Evolutionary conservation across 1,284 basidiomycete genomes (phyloP), one percentile per base, ranked within the genome.

Genomic region (Trametes hirsuta): DNA sequence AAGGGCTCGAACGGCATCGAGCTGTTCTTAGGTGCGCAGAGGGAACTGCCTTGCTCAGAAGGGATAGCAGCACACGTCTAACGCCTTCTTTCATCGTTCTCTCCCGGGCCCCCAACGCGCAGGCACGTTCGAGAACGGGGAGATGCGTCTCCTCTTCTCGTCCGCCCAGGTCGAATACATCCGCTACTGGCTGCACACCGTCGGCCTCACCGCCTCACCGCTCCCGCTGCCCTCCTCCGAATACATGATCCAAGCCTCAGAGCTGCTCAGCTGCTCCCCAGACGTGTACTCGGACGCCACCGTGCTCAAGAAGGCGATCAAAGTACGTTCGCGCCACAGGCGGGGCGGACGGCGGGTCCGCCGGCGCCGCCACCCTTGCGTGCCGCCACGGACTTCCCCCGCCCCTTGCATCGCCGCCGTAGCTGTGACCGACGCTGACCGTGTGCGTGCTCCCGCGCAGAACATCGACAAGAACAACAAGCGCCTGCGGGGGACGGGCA

Each of bases 131-230:
- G 76, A 79, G 50, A 84, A 81, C 57, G 87, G 89, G 67, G 84
- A 89, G 74, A 81, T 84, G 2, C 84, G 89, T 12, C 80, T 95
- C 12, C 77, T 93, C 53, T 91, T 94, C 70, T 90, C 90, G 8
- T 90, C 90, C 11, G 84, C 83, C 6, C 94, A 96, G 75, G 79
- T 95, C 60, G 90, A 94, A 72, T 96, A 94, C 72, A 72, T 91
- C 15, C 83, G 91, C 54, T 94, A 95, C 73, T 95, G 90, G 85
- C 82, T 95, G 47, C 83, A 91, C 68, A 84, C 86, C 0, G 87
- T 88, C 81, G 76, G 82, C 48, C 78, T 94, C 53, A 91, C 90
- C 0, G 79, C 84, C 58, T 71, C 78, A 10, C 77, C 79, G 21
- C 81, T 93, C 40, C 84, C 90, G 9, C 73, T 93, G 18, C 91